Conservation (phyloP, 2,329 filamentous ascomycete genomes). For the Arthroderma sp. region DNA sequence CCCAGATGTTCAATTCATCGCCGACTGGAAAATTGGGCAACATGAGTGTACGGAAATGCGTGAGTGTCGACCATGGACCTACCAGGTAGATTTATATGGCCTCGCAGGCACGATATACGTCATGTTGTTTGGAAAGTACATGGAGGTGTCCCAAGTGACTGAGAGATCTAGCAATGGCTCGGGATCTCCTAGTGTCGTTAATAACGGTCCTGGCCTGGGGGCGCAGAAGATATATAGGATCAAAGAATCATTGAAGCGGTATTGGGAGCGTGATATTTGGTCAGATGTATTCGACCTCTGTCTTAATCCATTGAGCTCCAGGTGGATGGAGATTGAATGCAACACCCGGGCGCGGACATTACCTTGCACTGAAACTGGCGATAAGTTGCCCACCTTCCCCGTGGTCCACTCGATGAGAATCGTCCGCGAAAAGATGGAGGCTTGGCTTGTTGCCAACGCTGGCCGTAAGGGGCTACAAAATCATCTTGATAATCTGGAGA, state of each 20-base stretch:
- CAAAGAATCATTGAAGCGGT: slow-evolving; percentile 74
- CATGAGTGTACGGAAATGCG: slow-evolving; percentile 94
- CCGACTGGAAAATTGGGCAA: slow-evolving; percentile 81
- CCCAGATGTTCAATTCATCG: slow-evolving; percentile 71
- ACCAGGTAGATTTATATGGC: slow-evolving; percentile 93
- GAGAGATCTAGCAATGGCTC: slow-evolving; percentile 18
- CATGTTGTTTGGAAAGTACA: slow-evolving; percentile 87
- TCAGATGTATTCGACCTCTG: slow-evolving; percentile 67
- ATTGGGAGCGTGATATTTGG: slow-evolving; percentile 96
- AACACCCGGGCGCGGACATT: neutral
- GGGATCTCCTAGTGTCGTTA: slow-evolving; percentile 7
- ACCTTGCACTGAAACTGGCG: neutral
- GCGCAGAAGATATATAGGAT: slow-evolving; percentile 59
- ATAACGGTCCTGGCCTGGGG: slow-evolving; percentile 9
- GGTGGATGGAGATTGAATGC: slow-evolving; percentile 51
- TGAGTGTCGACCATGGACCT: slow-evolving; percentile 89
- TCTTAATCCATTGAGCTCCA: slow-evolving; percentile 57
- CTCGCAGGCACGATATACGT: slow-evolving; percentile 78
- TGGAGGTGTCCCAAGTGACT: slow-evolving; percentile 53
- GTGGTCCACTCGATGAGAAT: slow-evolving; percentile 56
- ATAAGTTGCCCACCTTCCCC: slow-evolving; percentile 33
- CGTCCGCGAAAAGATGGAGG: slow-evolving; percentile 69
- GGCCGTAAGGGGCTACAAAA: slow-evolving; percentile 60
- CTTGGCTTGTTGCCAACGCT: slow-evolving; percentile 66
- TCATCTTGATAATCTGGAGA: slow-evolving; percentile 53